Base-by-base conservation (phyloP, 768 basidiomycete genomes). In the Symmetrospora coprosmae region DNA sequence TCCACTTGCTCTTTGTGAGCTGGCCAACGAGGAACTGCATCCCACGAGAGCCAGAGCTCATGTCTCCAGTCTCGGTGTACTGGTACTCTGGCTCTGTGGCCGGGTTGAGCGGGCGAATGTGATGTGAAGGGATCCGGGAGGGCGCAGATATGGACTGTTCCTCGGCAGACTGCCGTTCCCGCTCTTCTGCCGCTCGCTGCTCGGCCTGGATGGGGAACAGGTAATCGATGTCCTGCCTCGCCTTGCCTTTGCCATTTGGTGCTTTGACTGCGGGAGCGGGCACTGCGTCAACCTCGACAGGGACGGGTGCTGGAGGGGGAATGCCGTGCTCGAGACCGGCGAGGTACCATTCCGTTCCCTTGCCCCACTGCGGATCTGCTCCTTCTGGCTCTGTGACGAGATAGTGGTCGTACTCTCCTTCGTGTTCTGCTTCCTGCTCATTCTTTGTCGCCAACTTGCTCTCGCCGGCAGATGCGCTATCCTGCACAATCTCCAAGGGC, bases 191-290 rank as follows among this genome's bases (percentile, higher is more conserved):
- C 16, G 28, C 23, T 8, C 40, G 55, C 16, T 21, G 41, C 27
- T 58, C 55, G 27, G 55, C 55, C 33, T 58, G 55, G 17, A 58
- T 25, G 3, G 55, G 55, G 23, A 58, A 58, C 7, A 58, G 41
- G 31, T 27, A 58, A 21, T 58, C 55, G 4, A 58, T 46, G 5
- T 39, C 37, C 19, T 33, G 55, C 16, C 40, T 4, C 13, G 28
- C 17, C 31, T 7, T 33, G 4, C 14, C 17, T 46, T 58, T 46
- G 27, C 23, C 37, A 30, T 25, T 58, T 28, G 41, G 3, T 31
- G 25, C 31, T 23, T 31, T 31, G 27, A 8, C 4, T 34, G 55
- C n/a, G n/a, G n/a, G n/a, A n/a, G n/a, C n/a, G n/a, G n/a, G n/a
- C n/a, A n/a, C n/a, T n/a, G n/a, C n/a, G n/a, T n/a, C n/a, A n/a